phyloP scores from a whole-genome alignment of 1,139 yeast species.

The Fermentozyma sake region DNA sequence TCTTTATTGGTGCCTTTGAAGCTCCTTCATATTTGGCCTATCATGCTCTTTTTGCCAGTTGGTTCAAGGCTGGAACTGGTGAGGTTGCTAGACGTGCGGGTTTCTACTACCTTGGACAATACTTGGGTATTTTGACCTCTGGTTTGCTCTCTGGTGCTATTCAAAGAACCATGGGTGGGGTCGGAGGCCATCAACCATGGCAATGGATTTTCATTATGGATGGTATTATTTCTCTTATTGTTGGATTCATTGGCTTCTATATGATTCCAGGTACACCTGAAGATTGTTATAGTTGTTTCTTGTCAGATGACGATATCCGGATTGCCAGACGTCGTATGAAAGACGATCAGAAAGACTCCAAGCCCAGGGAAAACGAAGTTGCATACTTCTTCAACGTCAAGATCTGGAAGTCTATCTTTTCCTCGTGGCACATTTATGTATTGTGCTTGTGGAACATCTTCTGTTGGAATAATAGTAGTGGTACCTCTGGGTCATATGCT shows the following conservation, averaged over 20 bases:
- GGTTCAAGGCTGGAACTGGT: conserved; percentile 48
- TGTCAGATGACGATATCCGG: conserved; percentile 60
- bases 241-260: conserved; percentile 60
- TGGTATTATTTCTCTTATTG: conserved; percentile 54
- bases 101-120: conserved; percentile 56
- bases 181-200: conserved; percentile 57
- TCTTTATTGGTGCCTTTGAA: conserved; percentile 60
- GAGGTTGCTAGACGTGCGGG: conserved; percentile 61
- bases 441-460: conserved; percentile 51
- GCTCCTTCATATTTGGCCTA: conserved; percentile 57
- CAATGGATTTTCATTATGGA: conserved; percentile 72
- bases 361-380: conserved; percentile 24
- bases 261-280: conserved; percentile 68
- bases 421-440: conserved; percentile 54
- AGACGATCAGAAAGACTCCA: conserved; percentile 34
- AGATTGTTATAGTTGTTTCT: conserved; percentile 50
- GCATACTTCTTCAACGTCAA: conserved; percentile 24
- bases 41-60: conserved; percentile 58
- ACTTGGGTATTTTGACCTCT: conserved; percentile 56
- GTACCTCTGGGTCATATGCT: conserved; percentile 47
- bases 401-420: conserved; percentile 46
- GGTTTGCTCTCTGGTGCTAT: conserved; percentile 65
- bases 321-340: conserved; percentile 56
- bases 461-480: conserved; percentile 58
- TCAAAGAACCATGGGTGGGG: conserved; percentile 42